Base-by-base conservation (phyloP, 2,329 filamentous ascomycete genomes). In the Diplodia sapinea region DNA sequence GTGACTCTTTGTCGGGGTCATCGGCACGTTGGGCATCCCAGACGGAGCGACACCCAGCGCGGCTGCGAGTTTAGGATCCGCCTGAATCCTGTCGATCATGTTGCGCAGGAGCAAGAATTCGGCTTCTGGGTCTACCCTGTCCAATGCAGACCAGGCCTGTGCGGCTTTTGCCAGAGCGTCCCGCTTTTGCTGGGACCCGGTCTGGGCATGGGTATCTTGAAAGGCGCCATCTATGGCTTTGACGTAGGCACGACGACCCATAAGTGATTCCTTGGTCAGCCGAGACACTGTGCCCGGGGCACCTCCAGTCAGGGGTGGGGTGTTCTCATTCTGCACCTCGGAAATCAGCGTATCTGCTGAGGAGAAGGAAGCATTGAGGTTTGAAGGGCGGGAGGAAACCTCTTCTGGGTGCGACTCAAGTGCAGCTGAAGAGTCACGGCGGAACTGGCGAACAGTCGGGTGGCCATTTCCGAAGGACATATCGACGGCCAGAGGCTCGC, bases 401-500 rank as follows among this genome's bases (percentile, higher is more conserved):
- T 67, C 65, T 67, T 64, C 57, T 17, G 40, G 38, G 20, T 56
- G 51, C 51, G 26, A n/a, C 23, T 57, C 52, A 26, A 40, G 62
- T 9, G 43, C 76, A 83, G 82, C 76, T 73, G 92, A 91, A 0
- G 94, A 95, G 0, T 96, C 93, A 29, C 94, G 88, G 70, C 92
- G 91, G 82, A 97, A 98, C 64, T 96, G 89, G 66, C 94, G 90
- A 71, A 96, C 92, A 17, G 94, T 97, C 0, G 94, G 97, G 1
- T 92, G 92, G 8, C 90, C 91, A 78, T 98, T 98, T 63, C 94
- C 95, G 79, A 96, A 98, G 6, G 91, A 96, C 83, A 96, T 89
- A 74, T 98, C 93, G 1, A 95, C 86, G 66, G 93, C 93, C 1
- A 97, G 84, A 0, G 94, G 94, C 71, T 92, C 89, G 79, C 92